Evolutionary conservation across 2,329 filamentous ascomycete species (phyloP), one percentile per base, ranked within the genome.

Genomic region (Hymenoscyphus occultus): DNA sequence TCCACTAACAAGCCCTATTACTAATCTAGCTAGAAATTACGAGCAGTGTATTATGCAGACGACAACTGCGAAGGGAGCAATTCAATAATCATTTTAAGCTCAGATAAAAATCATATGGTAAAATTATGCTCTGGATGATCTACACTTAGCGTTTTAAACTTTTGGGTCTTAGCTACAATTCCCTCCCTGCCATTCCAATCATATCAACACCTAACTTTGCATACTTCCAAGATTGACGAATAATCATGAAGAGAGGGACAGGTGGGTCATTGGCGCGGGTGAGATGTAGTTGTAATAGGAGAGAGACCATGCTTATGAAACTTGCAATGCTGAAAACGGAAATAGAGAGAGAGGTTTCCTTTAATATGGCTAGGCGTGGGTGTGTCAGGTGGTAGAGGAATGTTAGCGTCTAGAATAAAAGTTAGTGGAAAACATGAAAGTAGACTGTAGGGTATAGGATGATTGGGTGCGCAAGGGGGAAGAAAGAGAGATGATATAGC

Each of bases 351-450:
- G 87, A 87, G 0, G 90, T 93, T 78, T 92, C 90, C 73, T 90
- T 91, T 73, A 88, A 86, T 71, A 93, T 93, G 73, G 88, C 91
- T 74, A 92, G 90, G 74, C 90, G 90, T 71, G 90, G 88, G 76
- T 93, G 89, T 14, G 89, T 91, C 67, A 90, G 81, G 75, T 93
- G 90, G 77, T 93, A 93, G 70, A 89, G 83, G 62, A 89, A 83
- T 1, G 90, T 92, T 51, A 93, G 79, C 54, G 87, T 90, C 87
- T 90, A 71, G n/a, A 64, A 56, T 5, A 48, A 42, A 14, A 56
- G 31, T 45, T 35, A 42, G 45, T 56, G 32, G 32, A 51, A n/a
- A 51, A 51, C 35, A 35, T 35, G 9, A 35, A 35, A 35, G 35
- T 35, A 35, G 9, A 7, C 5, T 6, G 35, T 35, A 35, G 13